Percentiles rank a stretch among this genome's conserved stretches.
phyloP scores from a whole-genome alignment of 768 basidiomycete genomes.

The Royoungia palumana region DNA sequence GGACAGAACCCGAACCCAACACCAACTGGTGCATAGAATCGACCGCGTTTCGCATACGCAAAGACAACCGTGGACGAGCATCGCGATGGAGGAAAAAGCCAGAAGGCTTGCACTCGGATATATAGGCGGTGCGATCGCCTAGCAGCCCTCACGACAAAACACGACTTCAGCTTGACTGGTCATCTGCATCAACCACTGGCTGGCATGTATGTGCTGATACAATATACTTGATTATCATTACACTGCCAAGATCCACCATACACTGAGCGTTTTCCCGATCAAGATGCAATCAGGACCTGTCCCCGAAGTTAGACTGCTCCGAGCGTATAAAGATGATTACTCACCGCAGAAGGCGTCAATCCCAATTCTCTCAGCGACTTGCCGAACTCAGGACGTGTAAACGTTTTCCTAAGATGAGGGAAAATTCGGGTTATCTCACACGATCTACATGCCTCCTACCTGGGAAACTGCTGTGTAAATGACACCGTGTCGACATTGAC shows the following conservation, averaged over 20 bases:
- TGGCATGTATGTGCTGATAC: not conserved
- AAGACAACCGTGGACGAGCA: too few species aligned
- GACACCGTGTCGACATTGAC: conserved; percentile 77
- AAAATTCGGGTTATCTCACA: not conserved
- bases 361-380: conserved; percentile 81
- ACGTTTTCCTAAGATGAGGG: conserved; percentile 67
- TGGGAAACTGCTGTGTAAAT: conserved; percentile 80
- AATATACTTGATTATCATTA: too few species aligned
- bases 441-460: conserved; percentile 42
- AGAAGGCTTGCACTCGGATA: too few species aligned
- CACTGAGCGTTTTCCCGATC: not conserved
- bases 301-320: conserved; percentile 1
- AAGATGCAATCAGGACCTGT: conserved; percentile 55
- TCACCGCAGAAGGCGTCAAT: conserved; percentile 81
- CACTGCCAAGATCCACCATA: too few species aligned
- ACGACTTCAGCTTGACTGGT: too few species aligned
- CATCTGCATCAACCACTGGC: too few species aligned
- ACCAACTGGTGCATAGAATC: too few species aligned
- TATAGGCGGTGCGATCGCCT: too few species aligned
- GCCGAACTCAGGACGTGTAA: conserved; percentile 67
- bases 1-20: too few species aligned
- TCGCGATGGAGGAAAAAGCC: too few species aligned
- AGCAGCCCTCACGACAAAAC: too few species aligned
- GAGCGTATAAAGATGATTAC: not conserved
- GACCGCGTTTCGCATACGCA: too few species aligned